Percentiles rank a stretch among this genome's conserved stretches.
These are phyloP conservation scores for Tylopilus cervinicoccineus DNA, from an alignment of 768 basidiomycete genomes.

Conservation along the genomic window DNA sequence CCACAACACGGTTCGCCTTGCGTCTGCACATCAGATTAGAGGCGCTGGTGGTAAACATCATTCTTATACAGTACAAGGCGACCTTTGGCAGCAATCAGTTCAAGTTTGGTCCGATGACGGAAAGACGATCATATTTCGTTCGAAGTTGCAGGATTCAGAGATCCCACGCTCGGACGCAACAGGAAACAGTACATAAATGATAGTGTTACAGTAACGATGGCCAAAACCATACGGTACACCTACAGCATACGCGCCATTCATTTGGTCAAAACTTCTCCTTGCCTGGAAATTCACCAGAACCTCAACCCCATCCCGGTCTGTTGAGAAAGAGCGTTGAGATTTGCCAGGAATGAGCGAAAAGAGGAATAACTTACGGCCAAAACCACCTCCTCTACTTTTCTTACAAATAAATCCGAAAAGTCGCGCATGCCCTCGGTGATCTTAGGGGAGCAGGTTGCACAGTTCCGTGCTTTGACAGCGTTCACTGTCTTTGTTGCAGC, in stretches of 20 bases:
- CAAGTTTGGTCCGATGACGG: not conserved
- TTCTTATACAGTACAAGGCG: slow-evolving; percentile 6
- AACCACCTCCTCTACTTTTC: not conserved
- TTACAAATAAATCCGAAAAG: not conserved
- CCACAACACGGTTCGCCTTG: not conserved
- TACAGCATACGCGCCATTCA: no score
- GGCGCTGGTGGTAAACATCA: not conserved
- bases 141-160: no score
- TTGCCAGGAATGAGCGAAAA: no score
- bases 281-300: not conserved
- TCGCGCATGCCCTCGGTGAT: not conserved
- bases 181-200: no score
- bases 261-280: not conserved
- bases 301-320: not conserved
- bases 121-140: not conserved
- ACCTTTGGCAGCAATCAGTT: not conserved
- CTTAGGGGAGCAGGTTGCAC: not conserved
- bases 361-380: not conserved
- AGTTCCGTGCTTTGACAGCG: not conserved
- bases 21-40: slow-evolving; percentile 1
- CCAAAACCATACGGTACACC: no score
- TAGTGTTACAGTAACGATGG: no score
- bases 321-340: not conserved
- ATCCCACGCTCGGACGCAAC: no score
- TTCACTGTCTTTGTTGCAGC: not conserved